Evolutionary conservation across 768 basidiomycete genomes (phyloP), one percentile per base, ranked within the genome.

Genomic region (Epithele typhae): DNA sequence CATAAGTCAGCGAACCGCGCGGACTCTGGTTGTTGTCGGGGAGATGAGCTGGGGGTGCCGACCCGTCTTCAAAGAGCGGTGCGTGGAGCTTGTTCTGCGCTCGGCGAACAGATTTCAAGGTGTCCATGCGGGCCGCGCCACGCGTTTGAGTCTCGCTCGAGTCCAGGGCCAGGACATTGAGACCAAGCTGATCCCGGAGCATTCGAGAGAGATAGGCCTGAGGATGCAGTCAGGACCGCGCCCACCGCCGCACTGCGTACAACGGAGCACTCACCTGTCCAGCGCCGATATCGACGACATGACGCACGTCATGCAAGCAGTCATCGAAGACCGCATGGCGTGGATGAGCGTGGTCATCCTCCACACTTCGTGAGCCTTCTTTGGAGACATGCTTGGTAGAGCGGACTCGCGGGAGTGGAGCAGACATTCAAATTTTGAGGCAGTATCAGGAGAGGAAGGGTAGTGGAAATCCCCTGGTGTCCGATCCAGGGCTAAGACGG

Each of bases 261-360:
- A 33, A 23, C 6, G 27, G 34, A 14, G n/a, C n/a, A 48, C 25
- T 39, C 46, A 81, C 82, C 61, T 86, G 84, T 14, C 87, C 87
- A 6, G 87, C 81, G 17, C 87, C 87, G 35, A 87, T 71, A 50
- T 89, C 87, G 25, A 88, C 84, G 23, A 77, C 76, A 50, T 78
- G 75, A 12, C 55, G 55, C 15, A 65, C 37, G 35, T 46, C 17
- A 43, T 24, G 33, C 51, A 49, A 47, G 53, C n/a, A 58, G 50
- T 56, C 38, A 17, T 59, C 33, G 37, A 63, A 32, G 57, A 47
- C 36, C 68, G 62, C 24, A 82, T 58, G 15, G 55, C 57, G 32
- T 62, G 58, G 22, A 84, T 68, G 63, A 78, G 84, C 6, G 71
- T 62, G 15, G 72, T 66, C 84, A 87, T 87, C 39, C 76, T 74